Percentiles rank a stretch among this genome's conserved stretches.
Evolutionary conservation across 2,329 filamentous ascomycete genomes (phyloP).

Genomic region (Sporothrix sp.): DNA sequence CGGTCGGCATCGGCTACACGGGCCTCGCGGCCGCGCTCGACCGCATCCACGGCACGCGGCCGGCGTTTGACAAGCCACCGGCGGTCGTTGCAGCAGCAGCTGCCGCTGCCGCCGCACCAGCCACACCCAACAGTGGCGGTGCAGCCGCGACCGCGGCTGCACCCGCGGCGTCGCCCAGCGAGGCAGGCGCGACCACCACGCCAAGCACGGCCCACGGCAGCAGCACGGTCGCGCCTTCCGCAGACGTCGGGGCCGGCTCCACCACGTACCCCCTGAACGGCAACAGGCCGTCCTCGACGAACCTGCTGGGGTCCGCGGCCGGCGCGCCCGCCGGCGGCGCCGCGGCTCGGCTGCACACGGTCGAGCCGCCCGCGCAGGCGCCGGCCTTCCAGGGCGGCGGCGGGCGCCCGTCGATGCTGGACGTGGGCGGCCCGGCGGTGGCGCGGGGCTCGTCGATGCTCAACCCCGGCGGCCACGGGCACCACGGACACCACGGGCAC

Average conservation of each 20-base stretch:
- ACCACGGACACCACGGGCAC: not conserved
- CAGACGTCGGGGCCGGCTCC: slow-evolving; percentile 3
- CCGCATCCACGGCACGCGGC: slow-evolving; percentile 30
- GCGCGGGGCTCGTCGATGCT: slow-evolving; percentile 7
- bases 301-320: too few relatives aligned
- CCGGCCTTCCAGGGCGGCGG: not conserved
- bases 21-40: slow-evolving; percentile 56
- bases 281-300: not conserved
- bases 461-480: not conserved
- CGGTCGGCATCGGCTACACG: slow-evolving; percentile 57
- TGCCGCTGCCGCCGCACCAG: not conserved
- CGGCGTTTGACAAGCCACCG: slow-evolving; percentile 18
- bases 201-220: not conserved
- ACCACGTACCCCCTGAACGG: not conserved
- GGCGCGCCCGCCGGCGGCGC: not conserved
- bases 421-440: not conserved
- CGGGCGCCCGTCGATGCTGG: slow-evolving; percentile 11
- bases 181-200: not conserved
- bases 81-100: not conserved
- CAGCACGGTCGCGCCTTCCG: not conserved
- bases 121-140: not conserved
- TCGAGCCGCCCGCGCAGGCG: slow-evolving; percentile 8
- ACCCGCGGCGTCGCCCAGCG: not conserved
- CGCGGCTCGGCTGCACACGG: slow-evolving; percentile 1
- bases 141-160: not conserved